Evolutionary conservation across 768 basidiomycete species (phyloP).

Genomic region (Cantharellus cinnabarinus): DNA sequence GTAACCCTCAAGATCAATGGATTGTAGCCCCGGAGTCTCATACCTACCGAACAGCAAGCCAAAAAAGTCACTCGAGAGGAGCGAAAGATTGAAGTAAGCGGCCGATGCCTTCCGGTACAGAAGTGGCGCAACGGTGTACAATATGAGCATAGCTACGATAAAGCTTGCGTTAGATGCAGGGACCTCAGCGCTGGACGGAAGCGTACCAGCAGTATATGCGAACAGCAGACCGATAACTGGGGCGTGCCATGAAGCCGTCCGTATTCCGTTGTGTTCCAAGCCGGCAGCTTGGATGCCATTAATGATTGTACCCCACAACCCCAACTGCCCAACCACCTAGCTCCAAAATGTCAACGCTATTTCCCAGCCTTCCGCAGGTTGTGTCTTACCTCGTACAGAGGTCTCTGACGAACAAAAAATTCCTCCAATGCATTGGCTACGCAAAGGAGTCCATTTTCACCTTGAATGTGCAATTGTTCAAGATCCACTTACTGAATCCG

Average conservation of each 20-base stretch:
- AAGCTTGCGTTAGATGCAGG: not conserved
- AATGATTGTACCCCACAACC: constrained; percentile 67
- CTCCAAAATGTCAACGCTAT: not conserved
- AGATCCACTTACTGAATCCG: constrained; percentile 46
- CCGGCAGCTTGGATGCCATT: constrained; percentile 53
- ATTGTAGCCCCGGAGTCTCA: not conserved
- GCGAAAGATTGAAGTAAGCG: constrained; percentile 64
- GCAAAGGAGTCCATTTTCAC: not conserved
- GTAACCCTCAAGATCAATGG: not conserved
- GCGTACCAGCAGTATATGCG: constrained; percentile 28
- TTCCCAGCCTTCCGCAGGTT: not conserved
- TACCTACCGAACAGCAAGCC: constrained; percentile 49
- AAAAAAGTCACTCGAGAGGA: constrained; percentile 78
- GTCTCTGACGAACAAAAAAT: constrained; percentile 58
- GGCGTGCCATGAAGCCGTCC: constrained; percentile 48
- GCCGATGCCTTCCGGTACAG: constrained; percentile 74
- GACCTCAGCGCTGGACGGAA: not conserved
- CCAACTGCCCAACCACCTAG: constrained; percentile 61
- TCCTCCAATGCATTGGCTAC: constrained; percentile 77
- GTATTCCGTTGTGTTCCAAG: constrained; percentile 51
- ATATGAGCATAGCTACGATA: constrained; percentile 47
- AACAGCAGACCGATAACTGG: constrained; percentile 35
- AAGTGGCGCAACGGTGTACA: constrained; percentile 73
- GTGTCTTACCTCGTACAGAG: constrained; percentile 43
- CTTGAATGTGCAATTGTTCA: not conserved